Percentiles rank a stretch among this genome's conserved stretches.
These are phyloP conservation scores for Rossbeevera mucosa DNA, from an alignment of 768 basidiomycete genomes.

Conservation along the genomic window DNA sequence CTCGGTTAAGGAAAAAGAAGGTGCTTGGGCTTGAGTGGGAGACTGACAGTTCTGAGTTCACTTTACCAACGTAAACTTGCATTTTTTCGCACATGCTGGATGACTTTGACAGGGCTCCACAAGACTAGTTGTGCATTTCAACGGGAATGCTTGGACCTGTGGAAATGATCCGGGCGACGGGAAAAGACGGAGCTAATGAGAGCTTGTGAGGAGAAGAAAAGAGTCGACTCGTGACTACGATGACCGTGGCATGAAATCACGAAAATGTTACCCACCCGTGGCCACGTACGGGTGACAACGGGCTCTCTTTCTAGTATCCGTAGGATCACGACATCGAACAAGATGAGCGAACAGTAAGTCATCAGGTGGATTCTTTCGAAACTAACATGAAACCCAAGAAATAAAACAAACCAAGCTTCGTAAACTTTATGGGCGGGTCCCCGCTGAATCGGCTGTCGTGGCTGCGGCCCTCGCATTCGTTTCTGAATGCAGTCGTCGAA, in stretches of 20 bases:
- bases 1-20: slow-evolving; percentile 23
- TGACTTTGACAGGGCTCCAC: slow-evolving; percentile 6
- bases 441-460: slow-evolving; percentile 80
- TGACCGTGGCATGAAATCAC: neutral
- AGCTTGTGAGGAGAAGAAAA: too few species aligned
- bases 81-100: slow-evolving; percentile 9
- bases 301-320: neutral
- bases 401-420: slow-evolving; percentile 35
- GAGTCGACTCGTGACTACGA: neutral
- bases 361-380: neutral
- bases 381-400: neutral
- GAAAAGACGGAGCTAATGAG: slow-evolving; percentile 7
- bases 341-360: slow-evolving; percentile 32
- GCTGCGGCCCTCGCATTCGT: slow-evolving; percentile 67
- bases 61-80: slow-evolving; percentile 21
- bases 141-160: slow-evolving; percentile 1
- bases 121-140: slow-evolving; percentile 6
- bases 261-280: neutral
- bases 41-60: too few species aligned
- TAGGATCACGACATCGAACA: slow-evolving; percentile 15
- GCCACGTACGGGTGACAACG: slow-evolving; percentile 1
- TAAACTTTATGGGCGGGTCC: slow-evolving; percentile 56
- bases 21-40: slow-evolving; percentile 2
- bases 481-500: slow-evolving; percentile 66
- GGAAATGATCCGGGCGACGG: slow-evolving; percentile 23